Base-by-base conservation (phyloP, 2,329 filamentous ascomycete genomes). In the Colletotrichum eleusines region DNA sequence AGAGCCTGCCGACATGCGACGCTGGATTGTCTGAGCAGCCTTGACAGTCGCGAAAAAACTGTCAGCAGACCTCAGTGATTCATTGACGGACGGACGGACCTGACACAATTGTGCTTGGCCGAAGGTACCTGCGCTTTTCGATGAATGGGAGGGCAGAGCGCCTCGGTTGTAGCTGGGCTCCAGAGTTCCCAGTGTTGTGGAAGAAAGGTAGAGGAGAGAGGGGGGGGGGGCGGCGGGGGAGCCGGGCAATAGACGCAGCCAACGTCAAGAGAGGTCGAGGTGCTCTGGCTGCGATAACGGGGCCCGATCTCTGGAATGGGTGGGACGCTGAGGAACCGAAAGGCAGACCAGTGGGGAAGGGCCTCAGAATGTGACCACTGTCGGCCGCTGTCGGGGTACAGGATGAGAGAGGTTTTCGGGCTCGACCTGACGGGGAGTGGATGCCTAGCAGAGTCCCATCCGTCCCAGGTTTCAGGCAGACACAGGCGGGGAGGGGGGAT, bases 261-360 rank as follows among this genome's bases (percentile, higher is more conserved):
- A 33, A 28, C 28, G 28, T 53, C 18, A 18, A 33, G 18, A 54
- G 51, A 38, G n/a, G 57, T 23, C 50, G 18, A 50, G 40, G 33
- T 33, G 40, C 40, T 14, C 42, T 16, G 38, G 55, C 55, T 68
- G 68, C 68, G 68, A 71, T 71, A 71, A 71, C 68, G 68, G 68
- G 67, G 58, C 23, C 18, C 31, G n/a, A 20, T 51, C 58, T 63
- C 58, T 71, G 58, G 48, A 50, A 28, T 58, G 62, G 58, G 58
- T 18, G 57, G 44, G 23, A 33, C 38, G 33, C 26, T 28, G 50
- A 33, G 53, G 18, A 31, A 58, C 31, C 11, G n/a, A 20, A 28
- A 46, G 58, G 58, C 44, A 58, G 18, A 42, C 44, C 50, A 58
- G 68, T 63, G 68, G 68, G 18, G 68, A 71, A 53, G 33, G 51